Base-by-base conservation (phyloP, 257 asterid genomes). In the Solanum piurae region DNA sequence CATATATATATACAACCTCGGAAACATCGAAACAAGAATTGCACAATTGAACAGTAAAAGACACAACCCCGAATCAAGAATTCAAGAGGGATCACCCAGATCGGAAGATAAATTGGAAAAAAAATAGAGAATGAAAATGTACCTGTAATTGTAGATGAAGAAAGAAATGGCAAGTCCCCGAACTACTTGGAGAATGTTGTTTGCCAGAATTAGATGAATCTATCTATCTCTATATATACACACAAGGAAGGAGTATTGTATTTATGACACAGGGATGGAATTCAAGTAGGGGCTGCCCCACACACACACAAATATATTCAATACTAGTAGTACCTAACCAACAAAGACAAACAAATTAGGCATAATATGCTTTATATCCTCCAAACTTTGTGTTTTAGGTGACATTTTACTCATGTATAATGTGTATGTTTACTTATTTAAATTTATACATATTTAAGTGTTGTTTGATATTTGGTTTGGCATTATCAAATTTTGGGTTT, bases 1-100 rank as follows among this genome's bases (percentile, higher is more conserved):
- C 88, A 90, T 80, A 86, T 58, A 86, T 58, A 86, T n/a, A 58
- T 37, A 87, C 79, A 83, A 77, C 93, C 93, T 91, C 89, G 93
- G 49, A 83, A 91, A 88, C 89, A 89, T 92, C 92, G 85, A 69
- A 80, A 69, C 38, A 69, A 27, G 86, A 85, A 87, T 69, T 87
- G 86, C 2, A 29, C 29, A 34, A 25, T 79, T 82, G 40, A 83
- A 86, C 79, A 73, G 42, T 86, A 88, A 52, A 62, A 33, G 80
- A 89, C 86, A 85, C 52, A 36, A 71, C 52, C 84, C 82, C 74
- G 86, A 84, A 90, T 84, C 87, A 83, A 20, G 27, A 86, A 42
- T 4, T 31, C 14, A 29, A 13, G 21, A 21, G 52, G 83, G 44
- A 27, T 37, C 58, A 68, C n/a, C 25, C 40, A 85, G 84, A 87